Evolutionary conservation across 768 basidiomycete genomes (phyloP).

Genomic region (Phanerochaete sordida): DNA sequence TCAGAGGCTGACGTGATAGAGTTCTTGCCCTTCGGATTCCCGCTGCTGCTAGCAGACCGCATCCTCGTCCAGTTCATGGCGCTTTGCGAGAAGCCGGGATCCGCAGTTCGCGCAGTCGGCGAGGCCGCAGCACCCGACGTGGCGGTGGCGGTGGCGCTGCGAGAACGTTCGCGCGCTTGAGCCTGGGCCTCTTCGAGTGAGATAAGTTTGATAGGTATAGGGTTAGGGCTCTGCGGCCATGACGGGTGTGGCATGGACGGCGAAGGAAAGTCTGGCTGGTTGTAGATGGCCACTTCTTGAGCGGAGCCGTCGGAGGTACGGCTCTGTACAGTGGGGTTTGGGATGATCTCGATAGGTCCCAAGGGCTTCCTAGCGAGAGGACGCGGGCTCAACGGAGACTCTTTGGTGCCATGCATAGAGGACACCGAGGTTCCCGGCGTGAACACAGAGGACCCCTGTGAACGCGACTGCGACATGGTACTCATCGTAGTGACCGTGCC

Average conservation of each 20-base stretch:
- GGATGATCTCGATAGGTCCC: constrained; percentile 9
- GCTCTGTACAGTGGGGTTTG: not conserved
- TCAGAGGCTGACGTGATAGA: constrained; percentile 1
- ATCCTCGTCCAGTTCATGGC: constrained; percentile 36
- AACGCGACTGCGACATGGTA: constrained; percentile 27
- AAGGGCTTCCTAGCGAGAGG: constrained; percentile 19
- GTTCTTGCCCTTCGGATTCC: constrained; percentile 34
- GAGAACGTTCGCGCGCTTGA: constrained; percentile 50
- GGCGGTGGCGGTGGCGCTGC: constrained; percentile 33
- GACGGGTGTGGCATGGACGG: not conserved
- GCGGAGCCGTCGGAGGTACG: not conserved
- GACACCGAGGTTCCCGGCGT: constrained; percentile 25
- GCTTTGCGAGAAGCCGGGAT: constrained; percentile 10
- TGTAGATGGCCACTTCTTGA: not conserved
- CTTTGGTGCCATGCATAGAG: constrained; percentile 16
- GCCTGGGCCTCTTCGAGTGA: constrained; percentile 78
- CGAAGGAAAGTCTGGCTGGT: not conserved
- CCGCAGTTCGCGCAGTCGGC: constrained; percentile 14
- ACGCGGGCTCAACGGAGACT: constrained; percentile 8
- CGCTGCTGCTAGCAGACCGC: constrained; percentile 57
- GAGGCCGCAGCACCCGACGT: constrained; percentile 18
- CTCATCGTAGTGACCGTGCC: constrained; percentile 24
- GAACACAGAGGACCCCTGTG: constrained; percentile 21
- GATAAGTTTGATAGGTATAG: constrained; percentile 62
- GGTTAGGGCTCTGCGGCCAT: constrained; percentile 44